phyloP scores from a whole-genome alignment of 2,329 filamentous ascomycete genomes.

The Botryotinia calthae region DNA sequence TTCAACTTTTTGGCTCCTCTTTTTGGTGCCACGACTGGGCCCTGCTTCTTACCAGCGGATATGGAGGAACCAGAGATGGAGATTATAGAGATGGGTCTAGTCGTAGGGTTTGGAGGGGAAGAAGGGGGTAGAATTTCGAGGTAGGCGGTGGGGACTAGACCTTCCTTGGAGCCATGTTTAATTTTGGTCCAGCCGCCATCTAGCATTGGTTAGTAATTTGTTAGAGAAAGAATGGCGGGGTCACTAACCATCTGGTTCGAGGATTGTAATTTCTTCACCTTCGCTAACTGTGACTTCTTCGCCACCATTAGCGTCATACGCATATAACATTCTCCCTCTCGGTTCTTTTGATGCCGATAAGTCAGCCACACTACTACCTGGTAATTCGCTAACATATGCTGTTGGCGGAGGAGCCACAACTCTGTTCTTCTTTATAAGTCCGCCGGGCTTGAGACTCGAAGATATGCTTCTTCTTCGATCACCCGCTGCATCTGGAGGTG shows the following conservation, averaged over 20 bases:
- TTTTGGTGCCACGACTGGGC: slow-evolving; percentile 74
- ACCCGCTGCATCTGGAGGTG: slow-evolving; percentile 39
- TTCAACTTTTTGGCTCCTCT: slow-evolving; percentile 90
- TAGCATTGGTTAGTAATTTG: slow-evolving; percentile 44
- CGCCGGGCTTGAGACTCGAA: slow-evolving; percentile 30
- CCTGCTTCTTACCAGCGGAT: slow-evolving; percentile 40
- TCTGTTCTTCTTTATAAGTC: slow-evolving; percentile 56
- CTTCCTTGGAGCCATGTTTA: slow-evolving; percentile 70
- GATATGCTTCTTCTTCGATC: slow-evolving; percentile 22
- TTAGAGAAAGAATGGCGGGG: slow-evolving; percentile 21
- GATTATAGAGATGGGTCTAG: slow-evolving; percentile 69
- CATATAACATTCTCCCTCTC: slow-evolving; percentile 84
- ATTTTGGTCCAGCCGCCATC: slow-evolving; percentile 94
- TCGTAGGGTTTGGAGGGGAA: slow-evolving; percentile 38
- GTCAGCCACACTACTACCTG: slow-evolving; percentile 48
- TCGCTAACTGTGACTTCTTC: slow-evolving; percentile 81
- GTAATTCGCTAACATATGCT: slow-evolving; percentile 70
- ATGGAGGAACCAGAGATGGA: slow-evolving; percentile 75
- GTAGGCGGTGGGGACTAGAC: slow-evolving; percentile 84
- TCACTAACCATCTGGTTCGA: slow-evolving; percentile 82
- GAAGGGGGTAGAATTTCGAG: slow-evolving; percentile 62
- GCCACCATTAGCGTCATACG: slow-evolving; percentile 75
- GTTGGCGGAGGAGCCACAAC: slow-evolving; percentile 84
- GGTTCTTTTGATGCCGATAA: slow-evolving; percentile 51
- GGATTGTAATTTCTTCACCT: slow-evolving; percentile 70